Base-by-base conservation (phyloP, 2,329 filamentous ascomycete species). In the Chrysoporthe cubensis region DNA sequence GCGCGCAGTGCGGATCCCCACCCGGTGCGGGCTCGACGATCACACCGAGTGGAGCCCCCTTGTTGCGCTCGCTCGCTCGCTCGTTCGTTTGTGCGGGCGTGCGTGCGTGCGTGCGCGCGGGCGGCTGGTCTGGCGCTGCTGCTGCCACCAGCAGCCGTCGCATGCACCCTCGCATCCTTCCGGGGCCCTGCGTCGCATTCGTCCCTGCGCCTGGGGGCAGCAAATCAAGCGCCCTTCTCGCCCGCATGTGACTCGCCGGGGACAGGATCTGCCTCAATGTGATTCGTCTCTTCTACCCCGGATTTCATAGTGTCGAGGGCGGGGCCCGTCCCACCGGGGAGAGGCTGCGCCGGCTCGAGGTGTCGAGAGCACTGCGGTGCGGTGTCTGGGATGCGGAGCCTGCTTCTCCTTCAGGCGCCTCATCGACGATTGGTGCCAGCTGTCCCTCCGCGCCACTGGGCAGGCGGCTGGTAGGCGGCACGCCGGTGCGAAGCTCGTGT, bases 261-360 rank as follows among this genome's bases (percentile, higher is more conserved):
- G 43, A 57, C 62, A 43, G 46, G 32, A 62, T 42, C 14, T 18
- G 14, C 43, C 50, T 46, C 50, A 5, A 21, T 48, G 42, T 66
- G 65, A 66, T 66, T 66, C 62, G 65, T 50, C 50, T 43, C 16
- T 16, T 60, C 40, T 44, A 58, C 59, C 60, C 59, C 65, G 59
- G 50, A 63, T 57, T 63, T 59, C 11, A n/a, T 44, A 60, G 40
- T 57, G 54, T 21, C 34, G n/a, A 57, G 54, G 16, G 54, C 32
- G 32, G 54, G 54, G 54, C 13, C 54, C 3, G 18, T 57, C 54
- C 32, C 32, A 57, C 54, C 14, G 16, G 54, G 26, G 26, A 26
- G 26, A 40, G 32, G 32, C 32, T 32, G 50, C 26, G 26, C 8
- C 54, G 54, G n/a, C 54, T 57, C 54, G 34, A 26, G 26, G 26